Evolutionary conservation across 2,329 filamentous ascomycete species (phyloP), one percentile per base, ranked within the genome.

Genomic region (Bipolaris victoriae): DNA sequence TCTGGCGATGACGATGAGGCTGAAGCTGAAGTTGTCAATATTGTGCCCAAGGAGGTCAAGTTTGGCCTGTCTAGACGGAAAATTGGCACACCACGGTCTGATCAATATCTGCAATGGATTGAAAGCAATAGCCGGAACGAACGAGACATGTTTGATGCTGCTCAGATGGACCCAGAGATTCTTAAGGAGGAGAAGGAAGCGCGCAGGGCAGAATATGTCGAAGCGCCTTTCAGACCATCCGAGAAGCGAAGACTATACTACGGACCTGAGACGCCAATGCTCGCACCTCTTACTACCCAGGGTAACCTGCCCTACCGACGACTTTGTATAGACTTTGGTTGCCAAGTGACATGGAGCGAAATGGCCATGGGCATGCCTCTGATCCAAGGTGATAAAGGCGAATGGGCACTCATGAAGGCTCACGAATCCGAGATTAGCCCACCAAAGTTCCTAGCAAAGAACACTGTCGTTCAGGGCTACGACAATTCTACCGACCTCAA

Each of bases 191-290:
- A 71, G 33, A 68, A 67, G 36, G 70, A 90, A 58, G 92, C 97
- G 49, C 86, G 90, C 59, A 85, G 91, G 51, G 94, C 95, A 7
- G 83, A 84, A 57, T 98, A 90, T 73, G 83, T 87, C n/a, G 93
- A 98, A 58, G 88, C 92, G 22, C 94, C 94, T 0, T 88, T 97
- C 71, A 86, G 90, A 70, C 88, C 95, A 1, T 97, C 94, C 0
- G 95, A 99, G 79, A 99, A 99, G 81, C 86, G 95, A 56, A 87
- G 88, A 49, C 83, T 99, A 54, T 98, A 99, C 79, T 98, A 98
- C 76, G 93, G 93, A 5, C 87, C 89, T 1, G 94, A 98, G 75
- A 99, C 95, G 1, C 95, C 95, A 0, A 87, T 93, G 10, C 82
- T 99, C n/a, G 95, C 95, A 4, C 95, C 95, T 35, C 83, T 99